Evolutionary conservation across 805 yeast genomes (phyloP).

Genomic region (Candida easanensis): DNA sequence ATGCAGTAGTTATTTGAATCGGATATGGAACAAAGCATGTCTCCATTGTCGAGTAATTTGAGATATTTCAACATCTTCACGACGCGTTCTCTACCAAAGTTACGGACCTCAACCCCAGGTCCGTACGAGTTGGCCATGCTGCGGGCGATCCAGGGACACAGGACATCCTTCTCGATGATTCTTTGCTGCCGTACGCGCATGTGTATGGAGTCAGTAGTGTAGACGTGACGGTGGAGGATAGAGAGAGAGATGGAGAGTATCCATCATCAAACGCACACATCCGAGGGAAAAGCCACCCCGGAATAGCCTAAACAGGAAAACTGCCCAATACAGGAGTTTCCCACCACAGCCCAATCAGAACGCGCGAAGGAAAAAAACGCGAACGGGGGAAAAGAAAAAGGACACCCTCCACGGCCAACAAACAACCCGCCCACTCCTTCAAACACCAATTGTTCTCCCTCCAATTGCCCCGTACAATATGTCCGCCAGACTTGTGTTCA

Average conservation of each 20-base stretch:
- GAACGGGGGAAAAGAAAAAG: neutral
- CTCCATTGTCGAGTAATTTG: neutral
- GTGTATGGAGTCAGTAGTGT: neutral
- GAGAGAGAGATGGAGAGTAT: too few species aligned
- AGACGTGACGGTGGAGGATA: too few species aligned
- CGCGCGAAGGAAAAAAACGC: neutral
- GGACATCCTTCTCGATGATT: slow-evolving; percentile 5
- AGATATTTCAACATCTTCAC: neutral
- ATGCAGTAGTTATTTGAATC: neutral
- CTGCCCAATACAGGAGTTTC: neutral
- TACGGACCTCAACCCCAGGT: neutral
- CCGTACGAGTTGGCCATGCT: neutral
- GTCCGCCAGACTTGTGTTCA: slow-evolving; percentile 18
- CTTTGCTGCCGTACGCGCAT: neutral
- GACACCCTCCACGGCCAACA: too few species aligned
- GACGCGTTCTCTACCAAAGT: slow-evolving; percentile 1
- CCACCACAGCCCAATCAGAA: neutral
- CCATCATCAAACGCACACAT: too few species aligned
- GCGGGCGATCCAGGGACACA: neutral
- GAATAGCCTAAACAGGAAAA: neutral
- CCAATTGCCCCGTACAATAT: slow-evolving; percentile 5
- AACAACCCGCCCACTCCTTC: too few species aligned
- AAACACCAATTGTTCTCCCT: slow-evolving; percentile 1
- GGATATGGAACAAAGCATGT: neutral
- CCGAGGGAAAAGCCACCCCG: neutral